Evolutionary conservation across 306 rosid species (phyloP), one percentile per base, ranked within the genome.

Genomic region (Cucurbita argyrosperma): DNA sequence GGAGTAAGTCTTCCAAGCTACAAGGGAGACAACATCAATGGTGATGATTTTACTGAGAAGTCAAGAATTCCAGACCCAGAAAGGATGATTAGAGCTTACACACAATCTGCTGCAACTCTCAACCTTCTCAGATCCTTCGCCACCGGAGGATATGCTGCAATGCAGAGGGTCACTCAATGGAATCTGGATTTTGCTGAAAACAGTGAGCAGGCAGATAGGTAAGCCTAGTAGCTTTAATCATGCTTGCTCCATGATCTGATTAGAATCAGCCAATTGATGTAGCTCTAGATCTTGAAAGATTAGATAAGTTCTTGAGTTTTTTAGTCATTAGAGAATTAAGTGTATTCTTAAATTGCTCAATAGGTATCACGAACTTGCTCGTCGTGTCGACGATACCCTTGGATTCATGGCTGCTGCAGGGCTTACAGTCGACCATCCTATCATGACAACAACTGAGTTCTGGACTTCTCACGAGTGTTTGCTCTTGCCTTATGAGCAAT

Each of bases 381-480:
- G 82, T 77, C 80, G 87, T 46, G 96, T 89, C 1, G 91, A 89
- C 21, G 96, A 89, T 77, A 89, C 96, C 72, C 81, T 89, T 42
- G 96, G 96, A 46, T 89, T 89, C 84, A 87, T 89, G 96, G 71
- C 87, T 57, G 96, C 91, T 23, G 88, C 91, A 1, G 96, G 96
- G 38, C 90, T 89, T 60, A 89, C 96, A 1, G 40, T 81, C 67
- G 96, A 89, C 69, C 88, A 86, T 74, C 91, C 96, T 30, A 40
- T 85, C 54, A 87, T 87, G 90, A 83, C 80, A 18, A 80, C 88
- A 42, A 89, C 96, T 16, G 96, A 89, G 37, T 89, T 89, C 81
- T 89, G 96, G 96, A 89, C 96, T n/a, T 87, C 91, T 19, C 96
- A 89, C 50, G 96, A 89, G 81, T 89, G 96, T 80, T 76, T 89